Evolutionary conservation across 2,329 filamentous ascomycete species (phyloP).

Genomic region (Periconia macrospinosa): DNA sequence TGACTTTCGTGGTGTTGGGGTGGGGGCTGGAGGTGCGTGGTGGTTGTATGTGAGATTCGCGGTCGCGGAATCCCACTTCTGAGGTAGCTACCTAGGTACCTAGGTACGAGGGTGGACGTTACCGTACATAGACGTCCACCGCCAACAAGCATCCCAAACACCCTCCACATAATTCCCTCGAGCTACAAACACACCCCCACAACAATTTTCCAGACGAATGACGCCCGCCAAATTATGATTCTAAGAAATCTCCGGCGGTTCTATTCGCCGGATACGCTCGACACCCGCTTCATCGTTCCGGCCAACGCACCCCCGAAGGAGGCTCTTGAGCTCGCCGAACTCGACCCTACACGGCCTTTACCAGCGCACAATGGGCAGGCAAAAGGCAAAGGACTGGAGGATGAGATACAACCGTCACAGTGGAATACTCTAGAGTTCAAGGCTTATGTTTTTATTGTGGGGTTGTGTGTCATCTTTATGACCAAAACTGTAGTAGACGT

Average conservation of each 20-base stretch:
- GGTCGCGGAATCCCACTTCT: slow-evolving; percentile 25
- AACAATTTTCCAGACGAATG: slow-evolving; percentile 21
- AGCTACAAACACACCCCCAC: background rate
- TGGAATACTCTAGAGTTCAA: slow-evolving; percentile 89
- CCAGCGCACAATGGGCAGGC: slow-evolving; percentile 25
- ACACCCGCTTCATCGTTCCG: slow-evolving; percentile 72
- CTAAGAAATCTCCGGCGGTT: slow-evolving; percentile 55
- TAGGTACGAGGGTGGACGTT: background rate
- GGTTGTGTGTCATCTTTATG: slow-evolving; percentile 75
- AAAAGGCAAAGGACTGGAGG: slow-evolving; percentile 32
- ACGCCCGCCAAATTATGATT: slow-evolving; percentile 31
- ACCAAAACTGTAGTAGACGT: slow-evolving; percentile 87
- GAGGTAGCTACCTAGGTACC: slow-evolving; percentile 12
- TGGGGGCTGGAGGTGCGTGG: slow-evolving; percentile 25
- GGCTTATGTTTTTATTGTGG: slow-evolving; percentile 73
- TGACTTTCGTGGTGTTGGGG: slow-evolving; percentile 10
- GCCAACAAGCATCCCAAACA: slow-evolving; percentile 3
- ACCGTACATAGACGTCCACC: too few relatives aligned
- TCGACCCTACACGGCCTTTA: slow-evolving; percentile 35
- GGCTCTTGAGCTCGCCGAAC: slow-evolving; percentile 35
- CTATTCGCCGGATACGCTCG: slow-evolving; percentile 68
- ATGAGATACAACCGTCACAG: slow-evolving; percentile 63
- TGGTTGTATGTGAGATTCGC: slow-evolving; percentile 21
- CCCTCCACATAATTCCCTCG: background rate
- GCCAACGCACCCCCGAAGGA: slow-evolving; percentile 64